Conservation (phyloP, 179 eudicot genomes). For the Beta lomatogona region DNA sequence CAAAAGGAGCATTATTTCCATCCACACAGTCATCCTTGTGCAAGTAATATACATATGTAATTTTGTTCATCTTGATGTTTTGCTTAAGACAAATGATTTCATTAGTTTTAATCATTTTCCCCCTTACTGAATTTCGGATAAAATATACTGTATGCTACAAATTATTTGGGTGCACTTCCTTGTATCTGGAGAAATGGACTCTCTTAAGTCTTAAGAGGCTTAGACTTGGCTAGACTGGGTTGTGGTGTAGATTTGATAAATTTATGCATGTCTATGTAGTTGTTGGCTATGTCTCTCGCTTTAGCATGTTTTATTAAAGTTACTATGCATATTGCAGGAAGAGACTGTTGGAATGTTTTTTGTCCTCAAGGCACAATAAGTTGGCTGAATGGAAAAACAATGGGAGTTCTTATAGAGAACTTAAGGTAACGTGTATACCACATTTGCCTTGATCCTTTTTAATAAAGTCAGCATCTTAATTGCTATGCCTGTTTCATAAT, state of each 20-base stretch:
- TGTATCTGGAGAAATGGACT: background rate
- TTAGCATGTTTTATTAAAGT: background rate
- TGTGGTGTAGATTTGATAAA: background rate
- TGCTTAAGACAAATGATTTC: background rate
- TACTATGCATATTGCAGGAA: conserved; percentile 49
- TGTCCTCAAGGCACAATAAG: conserved; percentile 39
- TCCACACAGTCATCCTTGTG: conserved; percentile 84
- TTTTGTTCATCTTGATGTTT: background rate
- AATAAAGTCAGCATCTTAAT: background rate
- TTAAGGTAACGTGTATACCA: conserved; percentile 54
- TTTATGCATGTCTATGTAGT: background rate
- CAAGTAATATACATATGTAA: conserved; percentile 54
- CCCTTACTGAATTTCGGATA: background rate
- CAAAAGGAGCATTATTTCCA: conserved; percentile 77
- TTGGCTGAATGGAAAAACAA: conserved; percentile 25
- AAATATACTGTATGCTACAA: background rate
- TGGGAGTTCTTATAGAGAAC: conserved; percentile 52
- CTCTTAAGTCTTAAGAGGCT: background rate
- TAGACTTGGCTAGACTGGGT: background rate
- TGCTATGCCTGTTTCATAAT: background rate
- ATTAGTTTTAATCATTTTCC: background rate
- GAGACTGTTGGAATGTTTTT: conserved; percentile 69
- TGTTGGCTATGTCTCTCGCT: background rate
- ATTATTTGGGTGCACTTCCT: background rate
- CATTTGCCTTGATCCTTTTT: background rate